Evolutionary conservation across 1,284 basidiomycete genomes (phyloP).

Genomic region (Sporisorium iseilematis-ciliati): DNA sequence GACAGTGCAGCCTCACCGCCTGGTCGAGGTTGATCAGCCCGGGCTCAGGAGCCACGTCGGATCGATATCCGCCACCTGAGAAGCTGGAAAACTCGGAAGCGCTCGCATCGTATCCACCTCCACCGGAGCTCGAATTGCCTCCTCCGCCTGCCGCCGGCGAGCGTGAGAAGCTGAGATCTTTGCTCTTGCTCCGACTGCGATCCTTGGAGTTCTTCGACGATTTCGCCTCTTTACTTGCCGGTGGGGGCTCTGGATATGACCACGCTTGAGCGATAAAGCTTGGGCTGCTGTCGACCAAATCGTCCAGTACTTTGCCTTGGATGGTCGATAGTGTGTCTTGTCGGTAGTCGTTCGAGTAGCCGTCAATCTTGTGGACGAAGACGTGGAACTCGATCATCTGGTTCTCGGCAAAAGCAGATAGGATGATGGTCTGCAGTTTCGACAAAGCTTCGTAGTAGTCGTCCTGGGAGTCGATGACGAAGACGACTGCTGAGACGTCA

Average conservation of each 20-base stretch:
- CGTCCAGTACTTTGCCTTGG: slow-evolving; percentile 63
- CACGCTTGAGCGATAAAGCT: slow-evolving; percentile 52
- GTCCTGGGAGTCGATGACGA: slow-evolving; percentile 93
- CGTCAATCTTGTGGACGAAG: slow-evolving; percentile 96
- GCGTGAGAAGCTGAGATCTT: slow-evolving; percentile 38
- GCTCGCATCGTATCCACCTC: slow-evolving; percentile 48
- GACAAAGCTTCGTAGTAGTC: slow-evolving; percentile 78
- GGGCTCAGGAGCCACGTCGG: slow-evolving; percentile 41
- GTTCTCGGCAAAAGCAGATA: slow-evolving; percentile 76
- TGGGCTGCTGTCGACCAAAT: slow-evolving; percentile 59
- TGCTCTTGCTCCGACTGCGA: slow-evolving; percentile 45
- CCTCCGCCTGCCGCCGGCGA: slow-evolving; percentile 35
- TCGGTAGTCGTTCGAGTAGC: slow-evolving; percentile 90
- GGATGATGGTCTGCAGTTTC: slow-evolving; percentile 73
- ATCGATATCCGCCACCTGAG: slow-evolving; percentile 42
- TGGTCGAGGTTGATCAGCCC: slow-evolving; percentile 59
- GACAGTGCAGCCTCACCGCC: slow-evolving; percentile 74
- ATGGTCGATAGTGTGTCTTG: slow-evolving; percentile 71
- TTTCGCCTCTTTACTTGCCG: slow-evolving; percentile 21
- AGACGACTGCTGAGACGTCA: slow-evolving; percentile 76
- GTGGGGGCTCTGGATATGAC: slow-evolving; percentile 44
- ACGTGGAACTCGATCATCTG: slow-evolving; percentile 86
- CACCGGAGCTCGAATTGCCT: slow-evolving; percentile 39
- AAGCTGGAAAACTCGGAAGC: slow-evolving; percentile 55
- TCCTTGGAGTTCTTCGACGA: slow-evolving; percentile 28